Base-by-base conservation (phyloP, 208 protist genomes). In the Herpetomonas muscarum region DNA sequence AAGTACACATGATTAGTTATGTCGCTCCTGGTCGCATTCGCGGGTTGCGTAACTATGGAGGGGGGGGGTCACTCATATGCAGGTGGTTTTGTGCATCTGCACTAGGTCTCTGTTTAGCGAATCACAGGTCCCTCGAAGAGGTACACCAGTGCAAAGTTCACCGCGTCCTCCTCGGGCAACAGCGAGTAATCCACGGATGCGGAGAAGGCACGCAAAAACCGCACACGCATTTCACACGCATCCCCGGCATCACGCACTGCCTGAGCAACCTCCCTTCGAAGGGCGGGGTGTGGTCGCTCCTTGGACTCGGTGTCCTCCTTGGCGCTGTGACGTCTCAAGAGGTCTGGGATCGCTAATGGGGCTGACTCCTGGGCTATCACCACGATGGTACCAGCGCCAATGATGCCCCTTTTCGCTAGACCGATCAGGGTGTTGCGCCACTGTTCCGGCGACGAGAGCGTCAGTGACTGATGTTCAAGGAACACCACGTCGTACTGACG, bases 361-460 rank as follows among this genome's bases (percentile, higher is more conserved):
- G 77, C 72, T 30, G 70, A 63, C 36, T 93, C 83, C 54, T 93
- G 87, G 12, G 74, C 67, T 36, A 84, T 70, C 50, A 90, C 64
- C 13, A 93, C 47, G 28, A 89, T 74, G 13, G 79, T 85, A 4
- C 87, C 79, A 0, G 76, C 61, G 12, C 79, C 75, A 25, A 84
- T 76, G 3, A 87, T 61, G n/a, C 73, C 67, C 5, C 79, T 56
- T 13, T 39, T 48, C 24, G 85, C 59, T 5, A 90, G 56, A 2
- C 52, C 51, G 22, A 37, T 34, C 24, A 94, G 47, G 10, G 80
- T 59, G 0, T 54, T 21, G 19, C 42, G 41, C 85, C 88, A 94
- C 67, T 94, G 84, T 49, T 63, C 37, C 24, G 30, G 45, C 1
- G 79, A 77, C 28, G 67, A 71, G 15, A 94, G 67, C 7, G 53